Conservation (phyloP, 352 stramenopile species). For the Globisporangium orthogonon region DNA sequence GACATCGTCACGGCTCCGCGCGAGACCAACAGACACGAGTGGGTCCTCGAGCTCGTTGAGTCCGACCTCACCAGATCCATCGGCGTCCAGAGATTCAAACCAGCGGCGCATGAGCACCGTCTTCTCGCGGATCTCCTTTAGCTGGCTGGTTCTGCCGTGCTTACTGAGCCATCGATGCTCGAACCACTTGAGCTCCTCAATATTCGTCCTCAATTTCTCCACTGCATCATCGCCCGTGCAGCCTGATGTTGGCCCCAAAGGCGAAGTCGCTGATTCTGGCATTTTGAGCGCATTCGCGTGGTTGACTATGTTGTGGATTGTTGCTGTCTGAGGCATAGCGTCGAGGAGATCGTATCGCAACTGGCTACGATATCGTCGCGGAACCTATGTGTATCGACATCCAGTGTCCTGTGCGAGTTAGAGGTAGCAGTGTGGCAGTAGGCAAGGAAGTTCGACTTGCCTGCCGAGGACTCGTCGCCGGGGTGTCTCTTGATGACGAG, state of each 20-base stretch:
- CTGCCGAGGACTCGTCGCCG: slow-evolving; percentile 21
- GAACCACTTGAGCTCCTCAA: slow-evolving; percentile 68
- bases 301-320: neutral
- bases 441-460: slow-evolving; percentile 15
- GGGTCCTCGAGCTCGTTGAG: slow-evolving; percentile 82
- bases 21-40: slow-evolving; percentile 84
- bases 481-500: slow-evolving; percentile 19
- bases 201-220: slow-evolving; percentile 21
- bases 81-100: slow-evolving; percentile 86
- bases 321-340: slow-evolving; percentile 1
- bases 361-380: slow-evolving; percentile 27
- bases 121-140: slow-evolving; percentile 67
- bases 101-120: slow-evolving; percentile 65
- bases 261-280: neutral
- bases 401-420: neutral
- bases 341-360: slow-evolving; percentile 27
- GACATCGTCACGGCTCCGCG: slow-evolving; percentile 65
- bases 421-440: neutral
- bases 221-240: neutral
- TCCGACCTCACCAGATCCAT: slow-evolving; percentile 74
- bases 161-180: slow-evolving; percentile 74
- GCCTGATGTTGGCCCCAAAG: neutral
- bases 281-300: neutral
- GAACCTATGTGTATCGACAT: slow-evolving; percentile 18
- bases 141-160: slow-evolving; percentile 58